Conservation (phyloP, 2,329 filamentous ascomycete genomes). For the Mycosphaerella sp. region DNA sequence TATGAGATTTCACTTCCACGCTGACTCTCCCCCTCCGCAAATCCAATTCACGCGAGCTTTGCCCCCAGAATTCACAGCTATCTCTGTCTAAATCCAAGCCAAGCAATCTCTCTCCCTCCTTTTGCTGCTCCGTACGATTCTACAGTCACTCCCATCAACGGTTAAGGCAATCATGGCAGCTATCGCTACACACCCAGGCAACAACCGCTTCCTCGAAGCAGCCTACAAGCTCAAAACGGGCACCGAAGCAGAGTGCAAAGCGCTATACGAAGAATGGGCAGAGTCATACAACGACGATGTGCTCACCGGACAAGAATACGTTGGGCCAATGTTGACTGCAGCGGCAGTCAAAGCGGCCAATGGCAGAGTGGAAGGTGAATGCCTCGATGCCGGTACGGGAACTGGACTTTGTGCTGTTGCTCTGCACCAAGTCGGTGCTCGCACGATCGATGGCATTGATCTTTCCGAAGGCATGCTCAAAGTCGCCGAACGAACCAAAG, state of each 20-base stretch:
- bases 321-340: constrained; percentile 32
- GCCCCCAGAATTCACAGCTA: no score
- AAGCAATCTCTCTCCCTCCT: no score
- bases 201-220: constrained; percentile 11
- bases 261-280: constrained; percentile 45
- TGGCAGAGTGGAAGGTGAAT: constrained; percentile 15
- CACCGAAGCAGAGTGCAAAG: constrained; percentile 11
- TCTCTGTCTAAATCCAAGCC: background rate
- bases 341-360: constrained; percentile 10
- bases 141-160: background rate
- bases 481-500: constrained; percentile 44
- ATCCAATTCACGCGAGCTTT: background rate
- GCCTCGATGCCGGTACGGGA: constrained; percentile 12
- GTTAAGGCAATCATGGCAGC: background rate
- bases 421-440: constrained; percentile 40
- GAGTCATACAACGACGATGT: constrained; percentile 41
- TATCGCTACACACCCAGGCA: constrained; percentile 6
- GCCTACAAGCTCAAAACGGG: constrained; percentile 13
- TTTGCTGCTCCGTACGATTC: no score
- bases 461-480: constrained; percentile 49
- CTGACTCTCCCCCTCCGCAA: background rate
- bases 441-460: constrained; percentile 49
- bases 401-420: constrained; percentile 43
- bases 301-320: constrained; percentile 35
- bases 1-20: background rate